Evolutionary conservation across 768 basidiomycete species (phyloP).

Genomic region (Lactarius psammicola): DNA sequence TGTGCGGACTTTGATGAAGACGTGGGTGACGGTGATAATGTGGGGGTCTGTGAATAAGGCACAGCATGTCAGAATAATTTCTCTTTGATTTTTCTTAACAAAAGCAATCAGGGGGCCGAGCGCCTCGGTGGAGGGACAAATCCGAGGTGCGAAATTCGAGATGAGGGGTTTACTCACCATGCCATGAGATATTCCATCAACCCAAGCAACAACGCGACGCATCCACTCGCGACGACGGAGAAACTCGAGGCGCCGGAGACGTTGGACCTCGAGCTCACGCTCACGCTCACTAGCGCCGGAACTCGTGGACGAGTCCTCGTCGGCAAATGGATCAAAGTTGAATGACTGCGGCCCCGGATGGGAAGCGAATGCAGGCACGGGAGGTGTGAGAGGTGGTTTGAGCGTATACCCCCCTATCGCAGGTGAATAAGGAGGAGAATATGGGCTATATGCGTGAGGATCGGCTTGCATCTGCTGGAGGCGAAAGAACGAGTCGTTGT

Average conservation of each 20-base stretch:
- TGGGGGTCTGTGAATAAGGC: conserved; percentile 14
- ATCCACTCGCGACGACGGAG: conserved; percentile 29
- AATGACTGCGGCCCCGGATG: conserved; percentile 18
- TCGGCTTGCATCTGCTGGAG: conserved; percentile 16
- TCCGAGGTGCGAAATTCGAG: background rate
- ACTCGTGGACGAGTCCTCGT: conserved; percentile 25
- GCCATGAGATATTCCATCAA: conserved; percentile 24
- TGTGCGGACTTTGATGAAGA: conserved; percentile 7
- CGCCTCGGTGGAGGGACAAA: background rate
- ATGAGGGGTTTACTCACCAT: conserved; percentile 18
- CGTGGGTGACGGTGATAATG: conserved; percentile 17
- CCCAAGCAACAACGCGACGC: conserved; percentile 30
- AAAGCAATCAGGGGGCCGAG: conserved; percentile 3
- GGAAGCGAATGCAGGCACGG: conserved; percentile 1
- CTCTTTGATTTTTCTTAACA: background rate
- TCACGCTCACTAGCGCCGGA: conserved; percentile 19
- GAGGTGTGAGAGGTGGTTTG: conserved; percentile 4
- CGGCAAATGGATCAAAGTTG: conserved; percentile 29
- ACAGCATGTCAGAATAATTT: conserved; percentile 11
- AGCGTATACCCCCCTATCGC: background rate
- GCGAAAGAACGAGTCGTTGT: conserved; percentile 12
- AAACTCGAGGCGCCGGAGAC: conserved; percentile 26
- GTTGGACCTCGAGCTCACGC: conserved; percentile 24
- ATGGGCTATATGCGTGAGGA: conserved; percentile 14
- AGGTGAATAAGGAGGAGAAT: conserved; percentile 6